Evolutionary conservation across 768 basidiomycete species (phyloP).

Genomic region (Tubosaeta sp.): DNA sequence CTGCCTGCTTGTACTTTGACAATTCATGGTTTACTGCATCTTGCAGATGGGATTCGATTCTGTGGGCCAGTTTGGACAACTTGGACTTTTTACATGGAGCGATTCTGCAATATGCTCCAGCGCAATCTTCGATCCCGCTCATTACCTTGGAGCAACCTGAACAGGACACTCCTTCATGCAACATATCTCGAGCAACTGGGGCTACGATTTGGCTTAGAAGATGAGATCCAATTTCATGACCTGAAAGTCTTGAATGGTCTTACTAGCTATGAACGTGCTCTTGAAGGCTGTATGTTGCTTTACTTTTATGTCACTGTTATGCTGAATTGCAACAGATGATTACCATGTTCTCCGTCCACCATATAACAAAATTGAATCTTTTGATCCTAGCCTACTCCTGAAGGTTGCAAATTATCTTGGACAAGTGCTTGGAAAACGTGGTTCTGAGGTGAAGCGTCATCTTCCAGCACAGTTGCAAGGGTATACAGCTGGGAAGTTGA

Average conservation of each 20-base stretch:
- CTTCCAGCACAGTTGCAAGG: neutral
- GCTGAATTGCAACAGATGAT: no score
- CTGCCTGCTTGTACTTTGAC: conserved; percentile 12
- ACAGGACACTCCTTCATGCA: conserved; percentile 1
- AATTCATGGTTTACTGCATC: conserved; percentile 20
- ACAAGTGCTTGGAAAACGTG: neutral
- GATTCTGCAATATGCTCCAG: conserved; percentile 17
- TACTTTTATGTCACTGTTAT: no score
- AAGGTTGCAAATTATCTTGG: neutral
- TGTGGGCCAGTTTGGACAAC: conserved; percentile 18
- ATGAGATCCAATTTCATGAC: conserved; percentile 5
- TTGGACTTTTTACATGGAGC: conserved; percentile 22
- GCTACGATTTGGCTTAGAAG: neutral
- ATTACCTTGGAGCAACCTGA: conserved; percentile 17
- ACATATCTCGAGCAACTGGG: conserved; percentile 7
- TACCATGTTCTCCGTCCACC: conserved; percentile 12
- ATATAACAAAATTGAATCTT: neutral
- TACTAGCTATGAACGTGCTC: neutral
- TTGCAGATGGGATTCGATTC: conserved; percentile 12
- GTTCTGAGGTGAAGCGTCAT: neutral
- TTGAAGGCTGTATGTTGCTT: no score
- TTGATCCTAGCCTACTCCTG: neutral
- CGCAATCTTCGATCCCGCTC: no score
- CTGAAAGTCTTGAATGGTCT: no score
- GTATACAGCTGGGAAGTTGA: neutral